A percentile compares a stretch with the other conserved stretches of the same genome.
Evolutionary conservation across 2,329 filamentous ascomycete genomes (phyloP).

Genomic region (Acephala macrosclerotiorum): DNA sequence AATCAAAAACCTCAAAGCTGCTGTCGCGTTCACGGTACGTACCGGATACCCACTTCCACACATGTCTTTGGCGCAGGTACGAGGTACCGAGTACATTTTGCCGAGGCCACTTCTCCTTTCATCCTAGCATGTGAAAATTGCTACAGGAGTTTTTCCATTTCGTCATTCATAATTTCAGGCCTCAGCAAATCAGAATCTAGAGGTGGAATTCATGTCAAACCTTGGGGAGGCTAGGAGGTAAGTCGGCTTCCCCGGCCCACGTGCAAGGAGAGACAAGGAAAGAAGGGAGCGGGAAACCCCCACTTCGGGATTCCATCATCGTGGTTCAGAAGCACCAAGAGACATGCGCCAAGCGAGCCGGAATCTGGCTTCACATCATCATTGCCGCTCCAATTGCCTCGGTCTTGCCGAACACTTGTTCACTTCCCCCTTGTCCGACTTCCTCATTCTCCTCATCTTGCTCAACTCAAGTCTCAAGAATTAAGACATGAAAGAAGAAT

Average conservation of each 20-base stretch:
- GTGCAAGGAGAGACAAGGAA: background rate
- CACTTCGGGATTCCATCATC: background rate
- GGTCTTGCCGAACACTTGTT: too few relatives aligned
- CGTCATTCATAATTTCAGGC: background rate
- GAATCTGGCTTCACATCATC: background rate
- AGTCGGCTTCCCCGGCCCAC: background rate
- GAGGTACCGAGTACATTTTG: slow-evolving; percentile 4
- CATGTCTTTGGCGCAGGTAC: background rate
- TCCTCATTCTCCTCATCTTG: too few relatives aligned
- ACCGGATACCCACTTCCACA: background rate
- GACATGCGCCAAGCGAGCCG: background rate
- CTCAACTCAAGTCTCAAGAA: too few relatives aligned
- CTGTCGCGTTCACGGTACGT: background rate
- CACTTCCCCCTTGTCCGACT: too few relatives aligned
- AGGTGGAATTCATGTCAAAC: too few relatives aligned
- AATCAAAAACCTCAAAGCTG: background rate
- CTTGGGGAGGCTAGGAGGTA: background rate
- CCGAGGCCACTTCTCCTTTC: background rate
- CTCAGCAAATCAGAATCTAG: background rate
- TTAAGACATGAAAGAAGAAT: too few relatives aligned
- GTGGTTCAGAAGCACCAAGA: too few relatives aligned
- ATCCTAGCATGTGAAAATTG: background rate
- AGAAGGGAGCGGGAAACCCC: background rate
- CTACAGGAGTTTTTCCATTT: background rate
- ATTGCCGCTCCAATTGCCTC: too few relatives aligned